Percentiles rank a stretch among this genome's conserved stretches.
phyloP scores from a whole-genome alignment of 2,329 filamentous ascomycete species.

The Ceratocystis eucalypticola region DNA sequence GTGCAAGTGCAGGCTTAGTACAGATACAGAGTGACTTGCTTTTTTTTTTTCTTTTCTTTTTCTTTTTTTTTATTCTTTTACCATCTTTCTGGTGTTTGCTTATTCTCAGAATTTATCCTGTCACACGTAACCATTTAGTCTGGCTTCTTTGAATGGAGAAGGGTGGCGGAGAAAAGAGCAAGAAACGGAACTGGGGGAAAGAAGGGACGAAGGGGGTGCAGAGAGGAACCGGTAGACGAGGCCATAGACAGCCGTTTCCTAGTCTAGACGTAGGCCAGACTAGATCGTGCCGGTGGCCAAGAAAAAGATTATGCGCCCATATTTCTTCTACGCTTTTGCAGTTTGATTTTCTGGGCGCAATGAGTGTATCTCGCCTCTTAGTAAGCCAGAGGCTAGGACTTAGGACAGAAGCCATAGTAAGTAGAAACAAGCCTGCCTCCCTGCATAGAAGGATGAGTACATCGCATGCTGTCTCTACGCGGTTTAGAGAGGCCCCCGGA shows the following conservation, averaged over 20 bases:
- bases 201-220: background rate
- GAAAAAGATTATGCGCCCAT: no score
- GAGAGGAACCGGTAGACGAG: no score
- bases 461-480: background rate
- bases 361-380: no score
- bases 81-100: background rate
- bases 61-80: background rate
- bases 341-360: background rate
- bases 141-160: background rate
- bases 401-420: background rate
- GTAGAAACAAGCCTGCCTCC: background rate
- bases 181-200: background rate
- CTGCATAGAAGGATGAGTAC: background rate
- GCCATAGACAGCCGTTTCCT: no score
- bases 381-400: no score
- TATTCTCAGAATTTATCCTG: no score
- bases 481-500: background rate
- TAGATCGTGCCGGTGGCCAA: no score
- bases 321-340: background rate
- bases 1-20: background rate
- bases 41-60: background rate
- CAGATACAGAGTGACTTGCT: background rate
- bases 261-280: no score
- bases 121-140: background rate
- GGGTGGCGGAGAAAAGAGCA: background rate